Evolutionary conservation across 768 basidiomycete species (phyloP).

Genomic region (Chlorophyllum brunneum): DNA sequence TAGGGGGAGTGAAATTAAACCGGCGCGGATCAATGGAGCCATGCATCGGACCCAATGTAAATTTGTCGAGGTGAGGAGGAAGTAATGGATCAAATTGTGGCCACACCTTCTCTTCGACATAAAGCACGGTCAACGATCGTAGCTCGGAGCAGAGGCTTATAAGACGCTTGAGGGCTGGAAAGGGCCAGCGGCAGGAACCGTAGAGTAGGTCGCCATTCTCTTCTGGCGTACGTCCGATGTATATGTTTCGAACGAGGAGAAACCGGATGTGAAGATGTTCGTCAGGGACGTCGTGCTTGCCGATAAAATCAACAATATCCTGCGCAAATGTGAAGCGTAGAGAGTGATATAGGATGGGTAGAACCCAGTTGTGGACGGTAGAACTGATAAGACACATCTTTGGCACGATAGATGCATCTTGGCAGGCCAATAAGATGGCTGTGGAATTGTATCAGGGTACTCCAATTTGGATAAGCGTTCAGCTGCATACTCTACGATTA

Average conservation of each 20-base stretch:
- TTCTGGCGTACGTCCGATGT: conserved; percentile 24
- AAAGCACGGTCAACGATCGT: conserved; percentile 24
- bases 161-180: conserved; percentile 28
- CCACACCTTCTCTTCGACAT: conserved; percentile 29
- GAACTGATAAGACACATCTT: conserved; percentile 7
- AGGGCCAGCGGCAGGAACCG: conserved; percentile 26
- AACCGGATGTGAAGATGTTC: conserved; percentile 18
- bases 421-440: conserved; percentile 19
- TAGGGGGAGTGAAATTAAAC: conserved; percentile 21
- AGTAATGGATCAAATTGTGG: conserved; percentile 25
- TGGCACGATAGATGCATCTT: not conserved
- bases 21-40: conserved; percentile 26
- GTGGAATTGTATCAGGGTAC: not conserved
- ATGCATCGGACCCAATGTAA: conserved; percentile 32
- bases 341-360: conserved; percentile 20
- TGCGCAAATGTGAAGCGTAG: conserved; percentile 12
- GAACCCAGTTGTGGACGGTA: conserved; percentile 14
- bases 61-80: conserved; percentile 25
- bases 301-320: conserved; percentile 15
- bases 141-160: conserved; percentile 25
- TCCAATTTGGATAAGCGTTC: not conserved
- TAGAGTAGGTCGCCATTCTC: conserved; percentile 25
- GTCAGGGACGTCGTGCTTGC: conserved; percentile 19
- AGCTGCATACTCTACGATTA: not conserved
- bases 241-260: conserved; percentile 23